Conservation (phyloP, 139 green algal species). For the Coelastrella sp. region DNA sequence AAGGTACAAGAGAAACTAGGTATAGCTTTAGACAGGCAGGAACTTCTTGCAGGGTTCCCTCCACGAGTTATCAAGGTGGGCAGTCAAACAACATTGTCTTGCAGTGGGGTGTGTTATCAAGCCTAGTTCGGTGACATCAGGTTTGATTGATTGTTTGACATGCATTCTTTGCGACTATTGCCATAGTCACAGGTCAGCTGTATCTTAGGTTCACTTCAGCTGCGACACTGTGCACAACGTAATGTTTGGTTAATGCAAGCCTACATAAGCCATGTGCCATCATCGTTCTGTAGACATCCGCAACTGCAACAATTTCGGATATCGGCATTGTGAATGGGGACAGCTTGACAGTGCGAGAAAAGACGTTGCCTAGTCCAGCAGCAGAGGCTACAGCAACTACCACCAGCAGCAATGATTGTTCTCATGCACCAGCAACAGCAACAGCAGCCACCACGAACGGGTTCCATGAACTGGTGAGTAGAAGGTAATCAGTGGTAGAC, state of each 20-base stretch:
- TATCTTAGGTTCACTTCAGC: not conserved
- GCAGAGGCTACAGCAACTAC: not conserved
- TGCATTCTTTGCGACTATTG: not conserved
- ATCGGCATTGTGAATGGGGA: constrained; percentile 69
- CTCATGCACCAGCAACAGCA: too few species aligned
- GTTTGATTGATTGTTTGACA: too few species aligned
- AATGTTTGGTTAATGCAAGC: not conserved
- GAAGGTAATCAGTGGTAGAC: not conserved
- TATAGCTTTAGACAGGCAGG: constrained; percentile 57
- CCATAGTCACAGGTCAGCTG: not conserved
- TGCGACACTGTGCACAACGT: too few species aligned
- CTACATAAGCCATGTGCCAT: not conserved
- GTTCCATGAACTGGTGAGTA: not conserved
- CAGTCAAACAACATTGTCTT: constrained; percentile 1
- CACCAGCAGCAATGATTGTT: not conserved
- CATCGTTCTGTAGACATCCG: not conserved
- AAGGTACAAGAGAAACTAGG: constrained; percentile 60
- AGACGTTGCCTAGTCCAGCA: not conserved
- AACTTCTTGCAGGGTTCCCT: constrained; percentile 78
- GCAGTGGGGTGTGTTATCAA: not conserved
- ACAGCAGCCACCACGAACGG: not conserved
- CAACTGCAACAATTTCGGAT: constrained; percentile 18
- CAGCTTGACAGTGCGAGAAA: constrained; percentile 65
- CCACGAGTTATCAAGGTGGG: constrained; percentile 62
- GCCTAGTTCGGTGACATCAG: too few species aligned